phyloP scores from a whole-genome alignment of 1,284 basidiomycete species.

The Papiliotrema nemorosa region DNA sequence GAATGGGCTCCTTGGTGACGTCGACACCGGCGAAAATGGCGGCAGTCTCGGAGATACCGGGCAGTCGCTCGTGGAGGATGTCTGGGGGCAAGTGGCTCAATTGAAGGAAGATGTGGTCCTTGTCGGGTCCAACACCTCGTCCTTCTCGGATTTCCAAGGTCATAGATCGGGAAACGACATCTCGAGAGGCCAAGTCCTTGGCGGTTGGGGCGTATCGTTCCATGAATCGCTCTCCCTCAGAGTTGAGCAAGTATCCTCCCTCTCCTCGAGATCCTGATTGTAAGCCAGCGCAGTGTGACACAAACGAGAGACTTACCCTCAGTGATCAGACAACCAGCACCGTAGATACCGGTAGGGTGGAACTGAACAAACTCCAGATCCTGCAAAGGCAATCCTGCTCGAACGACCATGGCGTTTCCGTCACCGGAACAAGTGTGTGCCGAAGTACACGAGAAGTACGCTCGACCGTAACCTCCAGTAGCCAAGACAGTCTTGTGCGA shows the following conservation, averaged over 20 bases:
- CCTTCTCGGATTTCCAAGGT: conserved; percentile 98
- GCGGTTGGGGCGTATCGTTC: conserved; percentile 99
- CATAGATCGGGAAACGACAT: conserved; percentile 99
- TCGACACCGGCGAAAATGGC: conserved; percentile 99
- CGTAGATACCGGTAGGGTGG: conserved; percentile 99
- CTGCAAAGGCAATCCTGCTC: conserved; percentile 94
- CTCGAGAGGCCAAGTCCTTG: conserved; percentile 98
- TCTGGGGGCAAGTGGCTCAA: conserved; percentile 96
- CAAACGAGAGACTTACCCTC: conserved; percentile 62
- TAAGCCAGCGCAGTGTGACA: not conserved
- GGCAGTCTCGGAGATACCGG: conserved; percentile 99
- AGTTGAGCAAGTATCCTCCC: conserved; percentile 98
- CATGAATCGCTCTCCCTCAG: conserved; percentile 99
- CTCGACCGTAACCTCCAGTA: conserved; percentile 96
- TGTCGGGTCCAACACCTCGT: conserved; percentile 97
- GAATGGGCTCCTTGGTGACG: conserved; percentile 99
- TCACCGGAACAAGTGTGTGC: conserved; percentile 99
- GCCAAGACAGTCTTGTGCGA: conserved; percentile 98
- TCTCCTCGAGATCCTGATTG: conserved; percentile 89
- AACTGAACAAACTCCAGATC: conserved; percentile 99
- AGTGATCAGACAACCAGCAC: conserved; percentile 97
- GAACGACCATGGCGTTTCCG: conserved; percentile 96
- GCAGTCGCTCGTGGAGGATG: conserved; percentile 93
- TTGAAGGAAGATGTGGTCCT: conserved; percentile 96
- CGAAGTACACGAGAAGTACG: conserved; percentile 98